Evolutionary conservation across 108 stramenopile species (phyloP), one percentile per base, ranked within the genome.

Genomic region (Phaeodactylum tricornutum): DNA sequence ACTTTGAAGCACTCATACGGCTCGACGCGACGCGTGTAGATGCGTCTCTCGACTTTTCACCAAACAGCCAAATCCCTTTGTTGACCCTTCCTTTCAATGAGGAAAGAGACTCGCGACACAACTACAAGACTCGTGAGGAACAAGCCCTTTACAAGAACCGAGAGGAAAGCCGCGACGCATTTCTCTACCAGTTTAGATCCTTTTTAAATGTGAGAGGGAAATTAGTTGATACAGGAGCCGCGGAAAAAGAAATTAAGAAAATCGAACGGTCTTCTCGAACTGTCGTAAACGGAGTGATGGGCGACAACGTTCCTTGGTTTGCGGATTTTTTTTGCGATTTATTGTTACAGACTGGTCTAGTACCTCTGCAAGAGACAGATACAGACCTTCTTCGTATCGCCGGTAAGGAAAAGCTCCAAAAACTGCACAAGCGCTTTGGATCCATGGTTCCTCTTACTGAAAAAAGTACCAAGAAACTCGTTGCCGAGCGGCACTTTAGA

Each of bases 341-440:
- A 29, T 49, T 90, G 22, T 38, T 86, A 29, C 88, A 90, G 39
- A 69, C 84, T 44, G 88, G 88, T 17, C 47, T 81, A 16, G 57
- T 74, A 2, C 81, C 84, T 0, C 54, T 85, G 14, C 61, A 81
- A 31, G 88, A 90, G 54, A 83, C 78, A 15, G 88, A 90, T 54
- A 61, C 75, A 28, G 83, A 90, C 22, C 51, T 90, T 2, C 51
- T 86, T 42, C 57, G 63, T 16, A 69, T 85, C 12, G 63, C 75
- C 6, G 67, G 75, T 55, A 67, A 75, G 22, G 79, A 83, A 24
- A 74, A 66, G 15, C 45, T 80, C 26, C 47, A 82, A 66, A 81
- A 81, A 61, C 53, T 87, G 34, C 87, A 88, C 53, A 54, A 67
- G 47, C 69, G 87, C 40, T 81, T 84, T 47, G 72, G 76, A 7